Evolutionary conservation across 2,329 filamentous ascomycete species (phyloP), one percentile per base, ranked within the genome.

Genomic region (Coniochaeta sp.): DNA sequence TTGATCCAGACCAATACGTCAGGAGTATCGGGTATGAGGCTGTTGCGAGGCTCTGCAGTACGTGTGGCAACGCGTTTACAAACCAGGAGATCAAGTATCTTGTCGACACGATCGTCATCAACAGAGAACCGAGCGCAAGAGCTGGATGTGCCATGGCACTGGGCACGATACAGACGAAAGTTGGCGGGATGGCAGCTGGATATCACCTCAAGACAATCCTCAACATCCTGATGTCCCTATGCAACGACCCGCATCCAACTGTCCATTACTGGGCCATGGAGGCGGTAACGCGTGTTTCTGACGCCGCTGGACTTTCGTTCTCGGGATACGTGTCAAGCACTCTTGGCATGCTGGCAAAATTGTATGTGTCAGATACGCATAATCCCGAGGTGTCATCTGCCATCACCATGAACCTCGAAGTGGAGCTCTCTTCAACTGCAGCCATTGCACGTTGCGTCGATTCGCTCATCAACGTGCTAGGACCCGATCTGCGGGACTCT

Each of bases 181-280:
- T 99, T 36, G 96, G 95, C 61, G 93, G 95, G 60, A 98, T 99
- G 93, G 95, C 95, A 59, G 95, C 95, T 59, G 92, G 93, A 3
- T 92, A 95, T 67, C 95, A 99, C 71, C 81, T 99, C 58, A 98
- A 98, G 77, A 97, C 92, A 1, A 97, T 99, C 57, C 83, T 97
- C n/a, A 90, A 93, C 19, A 96, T 99, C 43, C 78, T 99, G n/a
- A 96, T 98, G 89, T 98, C 95, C 8, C 81, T 99, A 11, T 93
- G 92, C 72, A 96, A 93, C 67, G 95, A 99, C 69, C 91, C 93
- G 22, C 95, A 99, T 71, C 93, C 95, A 0, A 88, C 90, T 0
- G 95, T 99, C 9, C 95, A 99, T 73, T 96, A 93, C 71, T 98
- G 93, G 92, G 93, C 96, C 2, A 79, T 99, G 52, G 92, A 97